A percentile compares a stretch with the other conserved stretches of the same genome.
These are phyloP conservation scores for Mortierella sp. DNA, from an alignment of 371 early-diverging fungal genomes.

Conservation along the genomic window DNA sequence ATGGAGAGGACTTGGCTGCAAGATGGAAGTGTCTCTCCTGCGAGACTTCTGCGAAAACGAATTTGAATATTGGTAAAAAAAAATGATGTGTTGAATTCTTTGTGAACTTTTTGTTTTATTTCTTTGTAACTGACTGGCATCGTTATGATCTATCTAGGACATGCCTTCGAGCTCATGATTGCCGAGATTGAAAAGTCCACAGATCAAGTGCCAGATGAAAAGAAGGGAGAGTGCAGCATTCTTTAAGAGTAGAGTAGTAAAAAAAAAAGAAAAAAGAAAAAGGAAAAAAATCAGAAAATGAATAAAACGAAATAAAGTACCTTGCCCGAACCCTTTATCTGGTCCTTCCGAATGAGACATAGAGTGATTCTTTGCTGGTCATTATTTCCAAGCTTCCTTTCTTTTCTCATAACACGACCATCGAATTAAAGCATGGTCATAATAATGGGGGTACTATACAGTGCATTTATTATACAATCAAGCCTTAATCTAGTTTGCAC, in stretches of 20 bases:
- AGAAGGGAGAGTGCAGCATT: slow-evolving; percentile 67
- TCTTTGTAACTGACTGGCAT: slow-evolving; percentile 1
- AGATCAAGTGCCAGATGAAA: slow-evolving; percentile 69
- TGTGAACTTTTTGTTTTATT: neutral
- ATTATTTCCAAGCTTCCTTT: too few species aligned
- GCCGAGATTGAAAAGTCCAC: slow-evolving; percentile 77
- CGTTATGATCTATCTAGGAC: slow-evolving; percentile 55
- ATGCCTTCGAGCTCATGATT: slow-evolving; percentile 78
- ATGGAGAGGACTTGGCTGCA: slow-evolving; percentile 81
- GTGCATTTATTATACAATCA: neutral
- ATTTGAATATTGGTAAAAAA: slow-evolving; percentile 85
- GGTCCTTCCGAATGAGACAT: neutral
- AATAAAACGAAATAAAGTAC: neutral
- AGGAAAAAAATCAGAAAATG: neutral
- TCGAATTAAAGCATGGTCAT: neutral
- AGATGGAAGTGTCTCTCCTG: slow-evolving; percentile 89
- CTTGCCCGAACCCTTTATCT: neutral
- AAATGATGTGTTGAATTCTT: neutral
- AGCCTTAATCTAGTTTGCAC: neutral
- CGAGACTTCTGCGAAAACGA: slow-evolving; percentile 93
- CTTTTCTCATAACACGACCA: too few species aligned
- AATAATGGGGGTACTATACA: neutral
- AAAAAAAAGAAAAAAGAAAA: neutral
- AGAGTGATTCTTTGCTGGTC: neutral
- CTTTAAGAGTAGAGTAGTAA: slow-evolving; percentile 37